These are phyloP conservation scores for button mushroom (Agaricus bisporus) DNA, from an alignment of 768 basidiomycete genomes.

Conservation along the genomic window DNA sequence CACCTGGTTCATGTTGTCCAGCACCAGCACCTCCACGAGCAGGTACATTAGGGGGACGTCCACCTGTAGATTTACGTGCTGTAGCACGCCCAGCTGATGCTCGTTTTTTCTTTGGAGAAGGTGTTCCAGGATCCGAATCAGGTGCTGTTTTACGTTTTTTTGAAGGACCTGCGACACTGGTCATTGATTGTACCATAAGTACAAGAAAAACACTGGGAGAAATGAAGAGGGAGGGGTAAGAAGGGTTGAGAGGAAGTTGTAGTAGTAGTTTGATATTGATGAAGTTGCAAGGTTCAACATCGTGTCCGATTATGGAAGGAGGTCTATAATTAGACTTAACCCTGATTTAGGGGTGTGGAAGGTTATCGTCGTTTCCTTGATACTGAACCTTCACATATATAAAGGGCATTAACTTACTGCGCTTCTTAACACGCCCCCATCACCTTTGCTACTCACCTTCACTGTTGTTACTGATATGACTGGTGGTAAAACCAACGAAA, in stretches of 20 bases:
- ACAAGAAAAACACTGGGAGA: neutral
- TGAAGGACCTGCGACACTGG: constrained; percentile 38
- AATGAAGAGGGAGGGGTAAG: neutral
- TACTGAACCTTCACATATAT: neutral
- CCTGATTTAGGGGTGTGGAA: neutral
- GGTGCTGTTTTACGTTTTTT: constrained; percentile 42
- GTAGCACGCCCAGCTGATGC: constrained; percentile 31
- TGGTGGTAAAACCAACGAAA: constrained; percentile 23
- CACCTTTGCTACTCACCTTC: neutral
- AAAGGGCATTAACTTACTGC: neutral
- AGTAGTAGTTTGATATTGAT: neutral
- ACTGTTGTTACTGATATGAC: neutral
- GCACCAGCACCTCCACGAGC: too few relatives aligned
- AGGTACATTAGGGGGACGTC: constrained; percentile 39
- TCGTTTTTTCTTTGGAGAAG: constrained; percentile 44
- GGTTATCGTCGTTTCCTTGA: constrained; percentile 17
- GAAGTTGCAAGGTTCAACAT: neutral
- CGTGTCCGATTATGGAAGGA: constrained; percentile 1
- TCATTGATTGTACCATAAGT: constrained; percentile 65
- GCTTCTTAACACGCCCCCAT: neutral
- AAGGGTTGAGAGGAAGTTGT: constrained; percentile 5
- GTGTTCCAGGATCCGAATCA: constrained; percentile 39
- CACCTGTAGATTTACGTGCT: constrained; percentile 84
- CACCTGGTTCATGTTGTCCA: constrained; percentile 15
- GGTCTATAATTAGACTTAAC: neutral